phyloP scores from a whole-genome alignment of 1,284 basidiomycete species.

The Afroboletus lepidellus region DNA sequence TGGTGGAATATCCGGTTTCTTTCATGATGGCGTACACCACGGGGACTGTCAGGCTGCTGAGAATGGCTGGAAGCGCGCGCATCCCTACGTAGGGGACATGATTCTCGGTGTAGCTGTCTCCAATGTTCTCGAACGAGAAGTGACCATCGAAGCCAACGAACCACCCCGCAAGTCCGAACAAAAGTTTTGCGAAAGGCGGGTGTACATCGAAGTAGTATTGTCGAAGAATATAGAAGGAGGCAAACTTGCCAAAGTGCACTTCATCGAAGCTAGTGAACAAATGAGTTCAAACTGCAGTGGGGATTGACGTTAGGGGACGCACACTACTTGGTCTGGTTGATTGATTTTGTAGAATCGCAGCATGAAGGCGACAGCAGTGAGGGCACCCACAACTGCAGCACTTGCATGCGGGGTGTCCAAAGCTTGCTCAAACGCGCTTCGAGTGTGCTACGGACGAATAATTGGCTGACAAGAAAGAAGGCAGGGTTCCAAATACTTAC shows the following conservation, averaged over 20 bases:
- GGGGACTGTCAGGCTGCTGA: slow-evolving; percentile 88
- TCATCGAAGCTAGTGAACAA: slow-evolving; percentile 78
- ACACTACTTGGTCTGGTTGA: slow-evolving; percentile 94
- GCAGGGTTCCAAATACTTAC: slow-evolving; percentile 15
- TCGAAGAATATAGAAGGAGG: slow-evolving; percentile 84
- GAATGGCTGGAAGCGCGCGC: slow-evolving; percentile 86
- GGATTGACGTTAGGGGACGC: slow-evolving; percentile 34
- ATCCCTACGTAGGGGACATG: slow-evolving; percentile 95
- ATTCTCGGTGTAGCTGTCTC: slow-evolving; percentile 84
- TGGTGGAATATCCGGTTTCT: slow-evolving; percentile 91
- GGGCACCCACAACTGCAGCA: slow-evolving; percentile 51
- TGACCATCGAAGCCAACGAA: slow-evolving; percentile 94
- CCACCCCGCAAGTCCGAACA: slow-evolving; percentile 93
- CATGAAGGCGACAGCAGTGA: slow-evolving; percentile 76
- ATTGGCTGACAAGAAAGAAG: slow-evolving; percentile 9
- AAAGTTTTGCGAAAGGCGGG: slow-evolving; percentile 91
- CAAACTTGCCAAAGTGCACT: slow-evolving; percentile 96
- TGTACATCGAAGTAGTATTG: slow-evolving; percentile 99
- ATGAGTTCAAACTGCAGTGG: background rate
- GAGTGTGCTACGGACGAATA: slow-evolving; percentile 39
- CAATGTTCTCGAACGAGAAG: slow-evolving; percentile 94
- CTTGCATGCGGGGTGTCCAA: slow-evolving; percentile 63
- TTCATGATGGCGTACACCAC: slow-evolving; percentile 97
- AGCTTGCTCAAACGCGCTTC: slow-evolving; percentile 57
- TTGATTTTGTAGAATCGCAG: slow-evolving; percentile 93